Evolutionary conservation across 257 asterid species (phyloP).

Genomic region (Leonotis leonurus): DNA sequence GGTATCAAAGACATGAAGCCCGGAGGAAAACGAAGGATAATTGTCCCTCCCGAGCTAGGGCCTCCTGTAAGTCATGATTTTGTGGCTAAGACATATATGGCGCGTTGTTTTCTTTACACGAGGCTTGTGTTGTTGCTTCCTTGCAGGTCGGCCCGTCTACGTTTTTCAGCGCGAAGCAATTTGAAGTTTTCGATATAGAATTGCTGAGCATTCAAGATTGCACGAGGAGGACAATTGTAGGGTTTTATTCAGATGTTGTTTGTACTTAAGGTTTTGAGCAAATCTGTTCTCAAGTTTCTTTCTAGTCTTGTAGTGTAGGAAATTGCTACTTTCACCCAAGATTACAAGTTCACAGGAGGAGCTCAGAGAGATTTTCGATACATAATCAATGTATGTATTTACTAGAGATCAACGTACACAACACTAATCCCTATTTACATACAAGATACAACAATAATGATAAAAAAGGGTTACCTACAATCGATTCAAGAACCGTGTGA

Average conservation of each 20-base stretch:
- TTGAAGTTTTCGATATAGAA: constrained; percentile 85
- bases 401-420: background rate
- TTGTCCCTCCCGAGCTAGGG: constrained; percentile 95
- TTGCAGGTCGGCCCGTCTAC: constrained; percentile 94
- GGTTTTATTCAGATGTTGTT: constrained; percentile 90
- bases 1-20: constrained; percentile 96
- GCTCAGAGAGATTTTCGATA: background rate
- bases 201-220: constrained; percentile 79
- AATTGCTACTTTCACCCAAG: background rate
- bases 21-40: constrained; percentile 83
- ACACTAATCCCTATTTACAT: background rate
- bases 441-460: background rate
- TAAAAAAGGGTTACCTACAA: background rate
- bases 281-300: background rate
- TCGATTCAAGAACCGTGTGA: background rate
- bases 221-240: constrained; percentile 82
- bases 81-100: background rate
- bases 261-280: constrained; percentile 37
- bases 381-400: background rate
- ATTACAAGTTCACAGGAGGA: background rate
- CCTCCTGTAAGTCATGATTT: constrained; percentile 68
- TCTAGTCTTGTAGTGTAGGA: background rate
- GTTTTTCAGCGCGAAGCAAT: constrained; percentile 91
- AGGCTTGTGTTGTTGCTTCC: background rate
- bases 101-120: background rate